Evolutionary conservation across 805 yeast species (phyloP), one percentile per base, ranked within the genome.

Genomic region (Cyberlindnera bimundalis): DNA sequence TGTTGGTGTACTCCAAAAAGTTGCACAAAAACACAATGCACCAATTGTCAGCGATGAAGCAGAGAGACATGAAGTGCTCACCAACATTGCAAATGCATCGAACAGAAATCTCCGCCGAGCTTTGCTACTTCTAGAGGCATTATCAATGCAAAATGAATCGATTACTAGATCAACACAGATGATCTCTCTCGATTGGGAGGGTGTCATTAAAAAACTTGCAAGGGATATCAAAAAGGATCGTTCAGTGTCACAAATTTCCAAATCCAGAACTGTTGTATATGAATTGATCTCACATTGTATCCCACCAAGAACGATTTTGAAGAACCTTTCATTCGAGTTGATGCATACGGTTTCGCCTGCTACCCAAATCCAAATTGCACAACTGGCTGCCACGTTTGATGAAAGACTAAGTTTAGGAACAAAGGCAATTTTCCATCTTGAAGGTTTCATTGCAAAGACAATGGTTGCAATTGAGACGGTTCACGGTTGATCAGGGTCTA

Each of bases 271-370:
- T 25, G 68, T 78, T 19, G 65, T 91, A 35, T 85, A 93, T 62
- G 97, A 93, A 59, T 67, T 93, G 26, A 63, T 93, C 25, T 79
- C 96, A 0, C 99, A 93, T 62, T 90, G 98, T 52, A 91, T 93
- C 29, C 98, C 99, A 0, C 82, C 97, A 3, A 74, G 81, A 43
- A 66, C 79, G n/a, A 81, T 93, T 16, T 65, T 91, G 51, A 87
- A 86, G 55, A 79, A 68, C 30, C 59, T 84, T 34, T 51, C 76
- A 20, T 70, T 77, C 49, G 68, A 71, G 33, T 59, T 80, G 38
- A 45, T 78, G 33, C 54, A 59, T 13, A 48, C 47, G 11, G 57
- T 59, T 8, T 55, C 53, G 14, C 43, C 46, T 12, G 44, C 52
- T 1, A 58, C 70, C 3, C 71, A 74, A 32, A 45, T 60, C n/a